Evolutionary conservation across 2,329 filamentous ascomycete genomes (phyloP).

Genomic region (Lizonia empirigonia): DNA sequence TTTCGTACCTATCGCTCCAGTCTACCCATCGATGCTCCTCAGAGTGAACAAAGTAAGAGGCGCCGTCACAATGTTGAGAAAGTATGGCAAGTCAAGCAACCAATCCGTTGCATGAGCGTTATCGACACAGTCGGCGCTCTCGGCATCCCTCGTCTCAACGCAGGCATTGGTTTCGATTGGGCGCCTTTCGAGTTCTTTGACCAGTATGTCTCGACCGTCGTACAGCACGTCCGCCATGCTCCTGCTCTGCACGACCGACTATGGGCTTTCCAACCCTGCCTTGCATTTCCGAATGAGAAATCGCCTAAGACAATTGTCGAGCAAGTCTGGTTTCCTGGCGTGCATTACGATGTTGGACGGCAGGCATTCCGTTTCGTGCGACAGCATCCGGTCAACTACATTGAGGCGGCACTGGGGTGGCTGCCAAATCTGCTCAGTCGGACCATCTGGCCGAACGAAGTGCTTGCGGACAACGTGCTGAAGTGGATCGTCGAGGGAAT

Average conservation of each 20-base stretch:
- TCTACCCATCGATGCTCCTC: constrained; percentile 36
- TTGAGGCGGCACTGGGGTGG: constrained; percentile 35
- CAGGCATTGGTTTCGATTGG: constrained; percentile 45
- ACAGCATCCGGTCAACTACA: constrained; percentile 32
- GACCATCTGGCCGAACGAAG: constrained; percentile 42
- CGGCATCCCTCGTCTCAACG: constrained; percentile 42
- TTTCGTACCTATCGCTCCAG: constrained; percentile 42
- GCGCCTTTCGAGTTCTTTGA: constrained; percentile 47
- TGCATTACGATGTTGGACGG: constrained; percentile 47
- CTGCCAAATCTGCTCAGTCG: constrained; percentile 35
- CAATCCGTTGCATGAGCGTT: constrained; percentile 42
- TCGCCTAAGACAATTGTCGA: constrained; percentile 21
- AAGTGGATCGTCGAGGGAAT: constrained; percentile 39
- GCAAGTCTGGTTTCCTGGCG: constrained; percentile 46
- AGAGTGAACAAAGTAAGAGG: constrained; percentile 27
- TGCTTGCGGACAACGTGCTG: constrained; percentile 40
- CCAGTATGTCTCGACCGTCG: constrained; percentile 38
- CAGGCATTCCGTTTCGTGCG: constrained; percentile 45
- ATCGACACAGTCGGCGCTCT: constrained; percentile 46
- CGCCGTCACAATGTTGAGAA: constrained; percentile 23
- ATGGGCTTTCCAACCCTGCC: constrained; percentile 44
- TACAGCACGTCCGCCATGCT: constrained; percentile 44
- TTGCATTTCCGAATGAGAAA: constrained; percentile 25
- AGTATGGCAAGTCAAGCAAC: constrained; percentile 40
- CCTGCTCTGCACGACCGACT: constrained; percentile 43